These are phyloP conservation scores for Botrytis paeoniae DNA, from an alignment of 2,329 filamentous ascomycete genomes.

Conservation along the genomic window DNA sequence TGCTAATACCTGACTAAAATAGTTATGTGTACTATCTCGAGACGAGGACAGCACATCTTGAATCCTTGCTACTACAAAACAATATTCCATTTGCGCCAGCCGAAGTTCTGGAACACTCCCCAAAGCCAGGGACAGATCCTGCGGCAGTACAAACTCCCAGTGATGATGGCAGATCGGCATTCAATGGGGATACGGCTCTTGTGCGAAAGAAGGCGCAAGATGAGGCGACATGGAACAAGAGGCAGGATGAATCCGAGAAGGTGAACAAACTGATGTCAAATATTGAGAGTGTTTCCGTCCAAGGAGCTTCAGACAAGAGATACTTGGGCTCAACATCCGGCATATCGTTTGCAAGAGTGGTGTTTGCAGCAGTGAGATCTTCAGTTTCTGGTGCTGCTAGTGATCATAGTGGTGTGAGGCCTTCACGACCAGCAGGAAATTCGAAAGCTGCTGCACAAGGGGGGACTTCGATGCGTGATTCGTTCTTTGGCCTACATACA, in stretches of 20 bases:
- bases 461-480: slow-evolving; percentile 85
- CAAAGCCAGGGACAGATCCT: slow-evolving; percentile 40
- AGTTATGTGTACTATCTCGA: slow-evolving; percentile 96
- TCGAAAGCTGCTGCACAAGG: slow-evolving; percentile 41
- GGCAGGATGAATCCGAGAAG: slow-evolving; percentile 57
- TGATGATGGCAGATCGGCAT: slow-evolving; percentile 31
- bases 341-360: slow-evolving; percentile 90
- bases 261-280: slow-evolving; percentile 66
- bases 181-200: slow-evolving; percentile 25
- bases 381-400: slow-evolving; percentile 61
- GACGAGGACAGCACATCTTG: slow-evolving; percentile 78
- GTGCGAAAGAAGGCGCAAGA: slow-evolving; percentile 30
- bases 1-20: slow-evolving; percentile 9
- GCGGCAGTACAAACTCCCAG: slow-evolving; percentile 33
- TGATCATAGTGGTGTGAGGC: slow-evolving; percentile 60
- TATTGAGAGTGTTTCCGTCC: slow-evolving; percentile 72
- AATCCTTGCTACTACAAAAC: slow-evolving; percentile 67
- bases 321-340: slow-evolving; percentile 84
- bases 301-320: slow-evolving; percentile 73
- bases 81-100: slow-evolving; percentile 70
- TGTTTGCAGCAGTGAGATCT: slow-evolving; percentile 87
- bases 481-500: slow-evolving; percentile 94
- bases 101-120: slow-evolving; percentile 63
- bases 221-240: slow-evolving; percentile 39
- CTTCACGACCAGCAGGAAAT: slow-evolving; percentile 53